Percentiles rank a stretch among this genome's conserved stretches.
These are phyloP conservation scores for Aspergillus bridgeri DNA, from an alignment of 495 filamentous ascomycete species.

Conservation along the genomic window DNA sequence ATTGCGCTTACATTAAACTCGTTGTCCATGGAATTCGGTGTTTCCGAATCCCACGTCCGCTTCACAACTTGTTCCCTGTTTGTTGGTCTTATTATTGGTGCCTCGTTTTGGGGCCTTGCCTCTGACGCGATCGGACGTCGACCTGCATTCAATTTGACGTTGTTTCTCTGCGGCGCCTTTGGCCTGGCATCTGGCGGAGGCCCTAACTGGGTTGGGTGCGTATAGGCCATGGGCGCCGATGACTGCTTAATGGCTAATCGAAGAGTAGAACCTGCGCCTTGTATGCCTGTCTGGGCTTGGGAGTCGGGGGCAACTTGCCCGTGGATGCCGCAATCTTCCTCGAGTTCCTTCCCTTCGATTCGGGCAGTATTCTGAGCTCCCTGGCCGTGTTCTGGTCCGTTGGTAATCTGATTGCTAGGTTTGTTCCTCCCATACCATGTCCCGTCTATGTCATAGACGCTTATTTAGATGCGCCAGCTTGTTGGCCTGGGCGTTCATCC, in stretches of 20 bases:
- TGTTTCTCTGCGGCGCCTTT: constrained; percentile 25
- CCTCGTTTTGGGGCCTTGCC: constrained; percentile 22
- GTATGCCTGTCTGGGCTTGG: constrained; percentile 24
- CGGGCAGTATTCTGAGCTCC: constrained; percentile 43
- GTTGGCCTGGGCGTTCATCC: constrained; percentile 52
- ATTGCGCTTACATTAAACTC: constrained; percentile 25
- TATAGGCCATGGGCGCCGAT: not conserved
- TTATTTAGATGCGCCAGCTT: constrained; percentile 11
- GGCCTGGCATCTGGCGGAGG: constrained; percentile 27
- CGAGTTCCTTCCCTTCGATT: constrained; percentile 28
- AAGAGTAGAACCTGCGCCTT: constrained; percentile 11
- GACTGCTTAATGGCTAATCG: not conserved
- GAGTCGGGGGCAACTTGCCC: constrained; percentile 20
- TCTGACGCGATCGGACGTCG: constrained; percentile 24
- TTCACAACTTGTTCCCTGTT: constrained; percentile 45
- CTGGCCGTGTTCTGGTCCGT: constrained; percentile 53
- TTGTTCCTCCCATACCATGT: not conserved
- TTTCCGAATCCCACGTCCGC: constrained; percentile 37
- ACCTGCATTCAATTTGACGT: constrained; percentile 22
- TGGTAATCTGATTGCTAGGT: constrained; percentile 42
- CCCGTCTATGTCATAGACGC: not conserved
- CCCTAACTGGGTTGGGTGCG: constrained; percentile 17
- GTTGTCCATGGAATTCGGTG: constrained; percentile 40
- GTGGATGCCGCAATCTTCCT: constrained; percentile 21
- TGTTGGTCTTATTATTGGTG: constrained; percentile 23